A percentile compares a stretch with the other conserved stretches of the same genome.
phyloP scores from a whole-genome alignment of 2,329 filamentous ascomycete species.

The Westerdykella aurantiaca region DNA sequence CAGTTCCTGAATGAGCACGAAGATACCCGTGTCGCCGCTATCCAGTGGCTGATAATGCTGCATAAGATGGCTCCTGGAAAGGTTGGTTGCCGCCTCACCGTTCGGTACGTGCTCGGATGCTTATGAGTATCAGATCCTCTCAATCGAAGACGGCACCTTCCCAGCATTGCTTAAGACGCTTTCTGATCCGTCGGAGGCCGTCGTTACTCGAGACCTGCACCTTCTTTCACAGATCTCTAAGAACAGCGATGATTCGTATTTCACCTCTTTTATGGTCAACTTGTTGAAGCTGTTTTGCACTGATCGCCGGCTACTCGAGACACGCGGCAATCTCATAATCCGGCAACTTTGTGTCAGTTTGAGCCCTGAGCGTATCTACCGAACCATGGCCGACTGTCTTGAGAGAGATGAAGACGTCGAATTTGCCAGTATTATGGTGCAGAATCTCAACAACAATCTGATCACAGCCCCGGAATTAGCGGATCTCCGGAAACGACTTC shows the following conservation, averaged over 20 bases:
- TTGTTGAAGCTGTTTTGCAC: conserved; percentile 92
- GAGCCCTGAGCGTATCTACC: conserved; percentile 90
- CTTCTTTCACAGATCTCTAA: conserved; percentile 92
- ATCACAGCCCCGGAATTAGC: conserved; percentile 93
- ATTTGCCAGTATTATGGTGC: conserved; percentile 99
- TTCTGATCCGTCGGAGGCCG: conserved; percentile 89
- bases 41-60: conserved; percentile 97
- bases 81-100: conserved; percentile 42
- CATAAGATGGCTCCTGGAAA: conserved; percentile 92
- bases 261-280: conserved; percentile 97
- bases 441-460: conserved; percentile 97
- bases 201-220: conserved; percentile 90
- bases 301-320: conserved; percentile 84
- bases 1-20: conserved; percentile 97
- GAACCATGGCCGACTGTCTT: conserved; percentile 90
- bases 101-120: neutral
- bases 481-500: conserved; percentile 80
- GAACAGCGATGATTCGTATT: conserved; percentile 96
- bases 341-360: conserved; percentile 88
- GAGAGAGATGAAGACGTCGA: conserved; percentile 97
- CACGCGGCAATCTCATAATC: conserved; percentile 91
- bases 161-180: conserved; percentile 92
- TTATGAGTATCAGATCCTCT: conserved; percentile 49
- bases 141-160: conserved; percentile 96
- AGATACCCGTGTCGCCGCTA: conserved; percentile 83